phyloP scores from a whole-genome alignment of 2,329 filamentous ascomycete species.

The Sporothrix schenckii region DNA sequence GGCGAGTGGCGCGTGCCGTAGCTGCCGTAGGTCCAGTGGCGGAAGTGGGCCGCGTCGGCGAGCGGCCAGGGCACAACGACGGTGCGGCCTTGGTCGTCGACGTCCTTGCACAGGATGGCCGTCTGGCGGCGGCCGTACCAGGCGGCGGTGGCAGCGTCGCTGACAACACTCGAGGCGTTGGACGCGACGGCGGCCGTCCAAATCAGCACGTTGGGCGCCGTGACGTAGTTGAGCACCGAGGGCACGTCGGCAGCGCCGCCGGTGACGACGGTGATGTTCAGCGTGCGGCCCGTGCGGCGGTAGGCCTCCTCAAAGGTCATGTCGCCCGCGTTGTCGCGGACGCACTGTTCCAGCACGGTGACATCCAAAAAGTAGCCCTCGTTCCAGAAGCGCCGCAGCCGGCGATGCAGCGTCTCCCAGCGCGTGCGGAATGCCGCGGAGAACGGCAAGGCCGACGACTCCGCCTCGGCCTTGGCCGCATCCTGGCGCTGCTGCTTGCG shows the following conservation, averaged over 20 bases:
- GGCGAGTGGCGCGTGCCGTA: conserved; percentile 67
- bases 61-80: conserved; percentile 74
- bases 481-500: not conserved
- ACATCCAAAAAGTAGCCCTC: conserved; percentile 86
- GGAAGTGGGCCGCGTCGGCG: conserved; percentile 63
- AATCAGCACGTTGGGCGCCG: conserved; percentile 88
- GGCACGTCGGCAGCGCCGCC: conserved; percentile 73
- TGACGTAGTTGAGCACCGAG: conserved; percentile 86
- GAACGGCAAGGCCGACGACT: not conserved
- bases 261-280: conserved; percentile 90
- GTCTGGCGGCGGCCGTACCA: conserved; percentile 67
- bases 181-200: conserved; percentile 79
- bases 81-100: conserved; percentile 54
- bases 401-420: conserved; percentile 65
- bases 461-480: not conserved
- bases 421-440: conserved; percentile 7
- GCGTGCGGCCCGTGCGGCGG: conserved; percentile 76
- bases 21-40: conserved; percentile 67
- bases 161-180: conserved; percentile 56
- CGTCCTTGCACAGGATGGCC: conserved; percentile 75
- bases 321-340: conserved; percentile 82
- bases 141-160: conserved; percentile 45
- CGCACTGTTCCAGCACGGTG: conserved; percentile 77
- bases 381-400: conserved; percentile 67
- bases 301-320: conserved; percentile 94